Evolutionary conservation across 192 early-diverging fungal species (phyloP), one percentile per base, ranked within the genome.

Genomic region (Lobosporangium transversale): DNA sequence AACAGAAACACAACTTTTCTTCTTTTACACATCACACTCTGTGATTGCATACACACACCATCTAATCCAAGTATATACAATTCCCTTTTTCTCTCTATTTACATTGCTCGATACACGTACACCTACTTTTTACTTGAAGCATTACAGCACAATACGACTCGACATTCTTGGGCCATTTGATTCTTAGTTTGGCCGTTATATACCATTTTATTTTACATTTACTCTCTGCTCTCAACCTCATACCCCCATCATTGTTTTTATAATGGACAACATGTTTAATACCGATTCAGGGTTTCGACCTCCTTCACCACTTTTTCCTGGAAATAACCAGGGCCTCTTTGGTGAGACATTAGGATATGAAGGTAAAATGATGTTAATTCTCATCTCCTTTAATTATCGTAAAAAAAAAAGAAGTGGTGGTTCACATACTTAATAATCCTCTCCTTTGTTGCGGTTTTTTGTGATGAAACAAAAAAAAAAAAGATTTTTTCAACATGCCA

Each of bases 221-320:
- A n/a, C n/a, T n/a, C n/a, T n/a, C n/a, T n/a, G n/a, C n/a, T 40
- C 37, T 40, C 7, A 40, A 11, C 15, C 37, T 40, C 37, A 40
- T 40, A 11, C 37, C 7, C 15, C 37, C 37, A 40, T 45, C 44
- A n/a, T n/a, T n/a, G n/a, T n/a, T n/a, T 21, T 18, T 17, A 21
- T 6, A 47, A 70, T 61, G 55, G 53, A 62, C 0, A 58, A 67
- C 42, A 66, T 76, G 59, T 76, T 67, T 43, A 76, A 76, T 29
- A 76, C 73, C 40, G 73, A 76, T 40, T 76, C 73, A 12, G 73
- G 73, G 26, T 57, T 76, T 44, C 54, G 73, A 58, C 73, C 73
- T 15, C 73, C 73, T 33, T 76, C 73, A 0, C 73, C 73, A 1
- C 58, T 67, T 21, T 50, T 58, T 33, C 53, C 64, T 47, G 43